phyloP scores from a whole-genome alignment of 1,139 yeast species.

The Kodamaea sp. region DNA sequence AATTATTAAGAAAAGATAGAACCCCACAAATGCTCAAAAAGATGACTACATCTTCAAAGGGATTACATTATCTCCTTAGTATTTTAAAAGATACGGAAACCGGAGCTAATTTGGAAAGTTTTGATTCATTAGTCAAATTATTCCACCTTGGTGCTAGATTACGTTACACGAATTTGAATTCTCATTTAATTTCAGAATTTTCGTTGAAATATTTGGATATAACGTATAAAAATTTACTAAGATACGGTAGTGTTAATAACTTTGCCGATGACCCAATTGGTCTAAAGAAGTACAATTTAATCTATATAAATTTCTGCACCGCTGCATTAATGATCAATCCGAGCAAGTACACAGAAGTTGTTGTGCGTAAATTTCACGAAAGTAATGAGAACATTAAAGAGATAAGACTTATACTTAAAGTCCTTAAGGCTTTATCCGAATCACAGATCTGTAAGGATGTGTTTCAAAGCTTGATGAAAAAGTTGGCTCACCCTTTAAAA shows the following conservation, averaged over 20 bases:
- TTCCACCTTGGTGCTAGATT: constrained; percentile 42
- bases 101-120: constrained; percentile 38
- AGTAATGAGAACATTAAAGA: constrained; percentile 28
- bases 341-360: constrained; percentile 26
- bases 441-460: constrained; percentile 22
- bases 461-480: constrained; percentile 23
- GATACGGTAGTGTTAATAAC: constrained; percentile 4
- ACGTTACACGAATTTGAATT: constrained; percentile 16
- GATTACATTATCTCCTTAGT: constrained; percentile 30
- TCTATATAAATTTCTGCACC: constrained; percentile 38
- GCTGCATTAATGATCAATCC: constrained; percentile 44
- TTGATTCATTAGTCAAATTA: constrained; percentile 42
- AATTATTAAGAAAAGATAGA: constrained; percentile 26
- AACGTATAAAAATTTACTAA: constrained; percentile 28
- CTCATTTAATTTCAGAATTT: constrained; percentile 45
- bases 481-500: constrained; percentile 24
- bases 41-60: constrained; percentile 31
- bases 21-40: background rate
- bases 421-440: constrained; percentile 36
- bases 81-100: constrained; percentile 34
- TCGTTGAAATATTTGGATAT: constrained; percentile 37
- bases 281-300: constrained; percentile 19
- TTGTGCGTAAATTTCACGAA: constrained; percentile 24
- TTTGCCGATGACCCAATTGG: constrained; percentile 7
- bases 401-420: constrained; percentile 34